Conservation (phyloP, 2,329 filamentous ascomycete species). For the Coniochaeta sp. region DNA sequence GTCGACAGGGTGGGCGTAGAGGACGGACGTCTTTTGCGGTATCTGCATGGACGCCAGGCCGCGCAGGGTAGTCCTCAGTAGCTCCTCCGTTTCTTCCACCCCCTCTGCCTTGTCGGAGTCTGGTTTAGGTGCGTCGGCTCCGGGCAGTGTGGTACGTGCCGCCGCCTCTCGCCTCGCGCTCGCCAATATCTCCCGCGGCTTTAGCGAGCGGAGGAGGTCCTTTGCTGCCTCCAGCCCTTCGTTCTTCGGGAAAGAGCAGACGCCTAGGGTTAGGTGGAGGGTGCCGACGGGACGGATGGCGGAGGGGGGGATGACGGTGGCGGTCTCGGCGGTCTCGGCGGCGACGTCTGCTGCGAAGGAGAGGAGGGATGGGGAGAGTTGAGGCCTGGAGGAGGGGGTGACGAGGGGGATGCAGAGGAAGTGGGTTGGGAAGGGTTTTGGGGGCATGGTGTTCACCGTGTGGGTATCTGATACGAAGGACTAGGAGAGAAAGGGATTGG, state of each 20-base stretch:
- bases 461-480: no score
- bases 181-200: constrained; percentile 31
- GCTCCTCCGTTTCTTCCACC: constrained; percentile 9
- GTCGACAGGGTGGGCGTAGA: constrained; percentile 59
- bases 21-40: constrained; percentile 46
- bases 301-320: constrained; percentile 49
- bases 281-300: constrained; percentile 74
- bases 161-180: neutral
- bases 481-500: no score
- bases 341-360: constrained; percentile 55
- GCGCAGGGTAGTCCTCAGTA: constrained; percentile 38
- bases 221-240: constrained; percentile 31
- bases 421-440: constrained; percentile 44
- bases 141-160: neutral
- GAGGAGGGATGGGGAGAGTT: constrained; percentile 57
- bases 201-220: constrained; percentile 29
- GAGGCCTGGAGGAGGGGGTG: constrained; percentile 50
- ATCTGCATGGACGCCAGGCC: constrained; percentile 59
- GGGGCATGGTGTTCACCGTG: constrained; percentile 7
- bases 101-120: no score
- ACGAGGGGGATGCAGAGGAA: constrained; percentile 72
- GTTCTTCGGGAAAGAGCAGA: constrained; percentile 61
- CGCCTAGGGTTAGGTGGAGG: constrained; percentile 78
- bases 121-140: neutral
- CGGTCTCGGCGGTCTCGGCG: constrained; percentile 28